phyloP scores from a whole-genome alignment of 345 rosid genomes.

The Eucalyptus grandis region DNA sequence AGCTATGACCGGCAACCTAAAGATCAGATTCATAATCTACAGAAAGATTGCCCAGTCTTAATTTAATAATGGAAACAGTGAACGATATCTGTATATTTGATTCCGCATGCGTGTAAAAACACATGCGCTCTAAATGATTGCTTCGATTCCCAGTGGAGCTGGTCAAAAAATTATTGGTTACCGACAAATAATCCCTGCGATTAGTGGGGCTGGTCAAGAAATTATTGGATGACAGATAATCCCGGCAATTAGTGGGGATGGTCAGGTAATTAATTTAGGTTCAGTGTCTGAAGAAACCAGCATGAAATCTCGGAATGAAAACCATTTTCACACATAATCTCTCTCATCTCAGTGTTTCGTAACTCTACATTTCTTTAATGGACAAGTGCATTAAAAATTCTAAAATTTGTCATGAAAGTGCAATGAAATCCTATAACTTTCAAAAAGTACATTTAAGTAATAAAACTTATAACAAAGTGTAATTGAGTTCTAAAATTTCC shows the following conservation, averaged over 20 bases:
- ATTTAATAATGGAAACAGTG: not conserved
- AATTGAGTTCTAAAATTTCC: not conserved
- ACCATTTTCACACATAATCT: not conserved
- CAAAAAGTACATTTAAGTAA: not conserved
- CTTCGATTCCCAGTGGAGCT: not conserved
- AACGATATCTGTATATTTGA: not conserved
- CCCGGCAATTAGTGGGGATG: not conserved
- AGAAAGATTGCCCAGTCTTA: not conserved
- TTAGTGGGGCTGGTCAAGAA: not conserved
- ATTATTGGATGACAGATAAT: not conserved
- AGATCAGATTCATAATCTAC: not conserved
- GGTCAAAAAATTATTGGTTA: not conserved
- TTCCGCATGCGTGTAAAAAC: not conserved
- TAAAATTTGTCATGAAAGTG: not conserved
- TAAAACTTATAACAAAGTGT: no score
- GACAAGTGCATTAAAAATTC: not conserved
- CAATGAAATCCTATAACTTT: no score
- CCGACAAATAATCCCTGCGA: not conserved
- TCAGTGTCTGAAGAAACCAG: not conserved
- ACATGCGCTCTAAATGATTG: not conserved
- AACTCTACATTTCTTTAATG: not conserved
- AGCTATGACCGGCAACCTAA: no score
- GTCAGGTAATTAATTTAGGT: not conserved
- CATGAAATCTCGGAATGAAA: not conserved
- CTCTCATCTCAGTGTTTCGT: not conserved